These are phyloP conservation scores for Quaeritorhiza haematococci DNA, from an alignment of 371 early-diverging fungal species.

Conservation along the genomic window DNA sequence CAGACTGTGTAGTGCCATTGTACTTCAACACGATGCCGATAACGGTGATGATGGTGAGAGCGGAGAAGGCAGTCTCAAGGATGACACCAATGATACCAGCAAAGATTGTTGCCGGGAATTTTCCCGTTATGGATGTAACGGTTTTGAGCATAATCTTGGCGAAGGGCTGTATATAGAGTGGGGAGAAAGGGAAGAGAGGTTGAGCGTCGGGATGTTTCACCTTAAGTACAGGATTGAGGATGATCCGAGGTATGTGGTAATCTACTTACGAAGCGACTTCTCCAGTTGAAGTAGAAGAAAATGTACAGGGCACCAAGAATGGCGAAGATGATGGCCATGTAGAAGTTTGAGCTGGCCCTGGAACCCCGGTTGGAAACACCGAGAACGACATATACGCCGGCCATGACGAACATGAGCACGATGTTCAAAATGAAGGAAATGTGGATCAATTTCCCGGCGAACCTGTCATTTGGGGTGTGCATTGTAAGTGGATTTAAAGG, in stretches of 20 bases:
- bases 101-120: conserved; percentile 29
- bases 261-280: not conserved
- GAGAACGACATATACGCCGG: conserved; percentile 2
- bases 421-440: conserved; percentile 19
- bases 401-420: conserved; percentile 11
- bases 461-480: too few relatives aligned
- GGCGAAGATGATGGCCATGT: conserved; percentile 15
- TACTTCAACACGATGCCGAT: not conserved
- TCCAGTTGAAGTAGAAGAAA: not conserved
- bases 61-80: conserved; percentile 5
- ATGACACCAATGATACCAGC: conserved; percentile 27
- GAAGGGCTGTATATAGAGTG: conserved; percentile 13
- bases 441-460: conserved; percentile 33
- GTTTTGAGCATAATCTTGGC: conserved; percentile 32
- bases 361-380: not conserved
- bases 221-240: too few relatives aligned
- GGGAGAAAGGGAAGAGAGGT: too few relatives aligned
- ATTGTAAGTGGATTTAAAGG: too few relatives aligned
- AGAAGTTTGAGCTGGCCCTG: not conserved
- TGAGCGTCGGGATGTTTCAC: too few relatives aligned
- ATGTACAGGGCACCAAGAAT: conserved; percentile 15
- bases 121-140: conserved; percentile 24
- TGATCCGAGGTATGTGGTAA: not conserved
- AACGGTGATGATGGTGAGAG: not conserved
- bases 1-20: not conserved